phyloP scores from a whole-genome alignment of 176 grass and related monocot species.

The Aegilops longissima region DNA sequence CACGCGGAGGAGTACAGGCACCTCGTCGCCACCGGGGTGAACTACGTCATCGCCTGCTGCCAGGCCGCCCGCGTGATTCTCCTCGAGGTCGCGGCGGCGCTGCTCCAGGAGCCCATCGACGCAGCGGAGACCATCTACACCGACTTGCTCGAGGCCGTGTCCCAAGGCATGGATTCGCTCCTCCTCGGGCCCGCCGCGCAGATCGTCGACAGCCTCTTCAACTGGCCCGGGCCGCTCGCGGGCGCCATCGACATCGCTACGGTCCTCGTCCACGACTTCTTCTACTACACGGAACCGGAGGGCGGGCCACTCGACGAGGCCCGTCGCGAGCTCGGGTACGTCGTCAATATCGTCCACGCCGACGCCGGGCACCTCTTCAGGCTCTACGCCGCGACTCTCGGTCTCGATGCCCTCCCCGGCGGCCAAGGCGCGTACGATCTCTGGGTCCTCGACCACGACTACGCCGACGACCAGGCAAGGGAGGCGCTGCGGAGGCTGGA shows the following conservation, averaged over 20 bases:
- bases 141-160: too few relatives aligned
- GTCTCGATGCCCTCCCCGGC: not conserved
- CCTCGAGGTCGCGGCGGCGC: too few relatives aligned
- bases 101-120: too few relatives aligned
- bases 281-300: not conserved
- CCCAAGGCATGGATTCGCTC: too few relatives aligned
- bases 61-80: too few relatives aligned
- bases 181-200: too few relatives aligned
- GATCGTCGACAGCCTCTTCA: too few relatives aligned
- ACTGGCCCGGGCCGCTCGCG: too few relatives aligned
- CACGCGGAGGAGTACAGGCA: too few relatives aligned
- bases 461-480: not conserved
- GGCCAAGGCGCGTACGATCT: not conserved
- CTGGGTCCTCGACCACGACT: not conserved
- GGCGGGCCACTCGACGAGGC: not conserved
- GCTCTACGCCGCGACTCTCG: not conserved
- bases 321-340: not conserved
- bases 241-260: not conserved
- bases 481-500: not conserved
- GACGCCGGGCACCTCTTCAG: not conserved
- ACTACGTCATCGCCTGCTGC: too few relatives aligned
- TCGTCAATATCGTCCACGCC: not conserved
- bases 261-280: not conserved
- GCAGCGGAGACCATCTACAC: too few relatives aligned
- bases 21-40: too few relatives aligned